Evolutionary conservation across 345 rosid species (phyloP).

Genomic region (Acer campestre): DNA sequence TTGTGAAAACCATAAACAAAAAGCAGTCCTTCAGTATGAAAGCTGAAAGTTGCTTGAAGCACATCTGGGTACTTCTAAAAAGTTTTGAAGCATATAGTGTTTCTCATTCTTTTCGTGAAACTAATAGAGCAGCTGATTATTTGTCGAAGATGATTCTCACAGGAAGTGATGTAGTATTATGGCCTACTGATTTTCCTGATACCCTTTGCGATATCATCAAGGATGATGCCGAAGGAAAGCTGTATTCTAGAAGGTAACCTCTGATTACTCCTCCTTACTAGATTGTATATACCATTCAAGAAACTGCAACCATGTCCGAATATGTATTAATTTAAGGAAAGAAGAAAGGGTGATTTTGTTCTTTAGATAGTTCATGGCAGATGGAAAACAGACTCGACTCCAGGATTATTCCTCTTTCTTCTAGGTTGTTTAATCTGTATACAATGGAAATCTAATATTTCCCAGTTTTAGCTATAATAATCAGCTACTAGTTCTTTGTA

Average conservation of each 20-base stretch:
- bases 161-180: conserved; percentile 30
- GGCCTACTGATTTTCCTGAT: conserved; percentile 38
- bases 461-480: background rate
- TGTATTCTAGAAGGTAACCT: conserved; percentile 28
- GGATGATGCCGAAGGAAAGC: conserved; percentile 37
- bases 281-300: background rate
- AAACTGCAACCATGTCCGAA: background rate
- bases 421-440: background rate
- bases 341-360: background rate
- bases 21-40: conserved; percentile 28
- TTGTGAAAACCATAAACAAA: conserved; percentile 39
- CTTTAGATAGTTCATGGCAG: background rate
- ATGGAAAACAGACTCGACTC: background rate
- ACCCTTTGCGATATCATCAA: conserved; percentile 30
- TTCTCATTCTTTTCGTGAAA: conserved; percentile 44
- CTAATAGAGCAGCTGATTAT: conserved; percentile 43
- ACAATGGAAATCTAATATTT: background rate
- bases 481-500: background rate
- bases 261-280: background rate
- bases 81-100: conserved; percentile 25
- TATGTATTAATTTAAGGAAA: background rate
- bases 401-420: background rate
- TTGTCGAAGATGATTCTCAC: conserved; percentile 33
- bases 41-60: conserved; percentile 30
- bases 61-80: conserved; percentile 29